phyloP scores from a whole-genome alignment of 805 yeast species.

The Candida stauntonica region DNA sequence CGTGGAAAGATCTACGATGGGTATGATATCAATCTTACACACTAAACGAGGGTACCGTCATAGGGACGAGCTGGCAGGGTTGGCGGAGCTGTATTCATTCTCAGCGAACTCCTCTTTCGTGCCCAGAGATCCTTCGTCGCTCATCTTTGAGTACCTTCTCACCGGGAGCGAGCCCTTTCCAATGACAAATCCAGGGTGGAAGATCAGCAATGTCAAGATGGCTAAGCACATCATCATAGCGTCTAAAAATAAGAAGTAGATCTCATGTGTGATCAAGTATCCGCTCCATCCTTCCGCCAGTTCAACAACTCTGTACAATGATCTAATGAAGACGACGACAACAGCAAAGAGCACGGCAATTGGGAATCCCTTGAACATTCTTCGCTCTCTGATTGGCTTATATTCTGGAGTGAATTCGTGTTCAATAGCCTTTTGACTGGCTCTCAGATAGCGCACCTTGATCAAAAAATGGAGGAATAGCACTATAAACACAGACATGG shows the following conservation, averaged over 20 bases:
- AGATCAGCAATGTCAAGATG: conserved; percentile 40
- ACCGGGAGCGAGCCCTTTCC: conserved; percentile 11
- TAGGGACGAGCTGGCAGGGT: too few species aligned
- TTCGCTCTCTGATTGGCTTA: conserved; percentile 31
- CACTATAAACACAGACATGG: conserved; percentile 57
- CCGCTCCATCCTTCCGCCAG: conserved; percentile 72
- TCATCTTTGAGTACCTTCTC: conserved; percentile 7
- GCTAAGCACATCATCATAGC: conserved; percentile 58
- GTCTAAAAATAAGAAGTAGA: conserved; percentile 55
- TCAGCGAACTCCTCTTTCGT: too few species aligned
- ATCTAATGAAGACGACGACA: conserved; percentile 55
- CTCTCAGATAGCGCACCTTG: conserved; percentile 31
- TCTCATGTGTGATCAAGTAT: conserved; percentile 54
- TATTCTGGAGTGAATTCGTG: conserved; percentile 34
- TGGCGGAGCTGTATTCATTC: too few species aligned
- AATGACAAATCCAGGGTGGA: conserved; percentile 62
- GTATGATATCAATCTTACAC: too few species aligned
- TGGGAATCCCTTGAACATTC: conserved; percentile 40
- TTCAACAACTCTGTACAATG: conserved; percentile 70
- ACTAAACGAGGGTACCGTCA: too few species aligned
- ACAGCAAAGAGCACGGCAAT: conserved; percentile 43
- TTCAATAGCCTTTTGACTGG: conserved; percentile 25
- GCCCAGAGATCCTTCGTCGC: too few species aligned
- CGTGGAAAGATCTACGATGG: too few species aligned
- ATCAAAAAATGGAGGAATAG: conserved; percentile 46